Percentiles rank a stretch among this genome's conserved stretches.
Conservation (phyloP, 345 rosid species). For the sweet orange (Citrus sinensis) region DNA sequence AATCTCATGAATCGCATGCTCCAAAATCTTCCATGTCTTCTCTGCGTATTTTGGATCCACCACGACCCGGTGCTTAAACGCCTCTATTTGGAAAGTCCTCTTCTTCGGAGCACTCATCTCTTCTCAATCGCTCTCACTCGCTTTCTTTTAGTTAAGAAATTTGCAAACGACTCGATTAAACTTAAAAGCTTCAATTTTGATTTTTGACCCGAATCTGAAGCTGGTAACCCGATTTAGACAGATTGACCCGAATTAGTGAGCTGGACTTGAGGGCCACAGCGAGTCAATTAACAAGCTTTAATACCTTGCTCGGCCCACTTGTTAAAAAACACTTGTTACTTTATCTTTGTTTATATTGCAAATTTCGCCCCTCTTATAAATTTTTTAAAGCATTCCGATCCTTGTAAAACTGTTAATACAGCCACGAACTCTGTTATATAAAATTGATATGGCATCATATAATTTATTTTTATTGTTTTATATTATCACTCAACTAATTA, state of each 20-base stretch:
- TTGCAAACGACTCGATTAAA: background rate
- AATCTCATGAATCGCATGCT: conserved; percentile 78
- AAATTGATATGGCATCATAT: no score
- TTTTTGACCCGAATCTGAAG: background rate
- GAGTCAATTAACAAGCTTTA: no score
- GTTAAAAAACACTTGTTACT: background rate
- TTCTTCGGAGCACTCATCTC: conserved; percentile 64
- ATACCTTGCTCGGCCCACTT: background rate
- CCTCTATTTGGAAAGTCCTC: conserved; percentile 68
- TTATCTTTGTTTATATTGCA: background rate
- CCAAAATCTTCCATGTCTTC: conserved; percentile 76
- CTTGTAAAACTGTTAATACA: background rate
- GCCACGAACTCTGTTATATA: no score
- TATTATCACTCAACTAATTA: no score
- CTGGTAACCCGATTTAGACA: background rate
- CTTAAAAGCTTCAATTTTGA: background rate
- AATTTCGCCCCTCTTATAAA: background rate
- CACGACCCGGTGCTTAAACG: conserved; percentile 70
- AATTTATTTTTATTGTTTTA: no score
- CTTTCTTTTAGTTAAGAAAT: background rate
- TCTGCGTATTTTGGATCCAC: conserved; percentile 81
- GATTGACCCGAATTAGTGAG: background rate
- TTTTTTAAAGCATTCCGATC: no score
- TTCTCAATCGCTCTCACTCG: background rate
- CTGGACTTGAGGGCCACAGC: background rate